Evolutionary conservation across 108 stramenopile species (phyloP), one percentile per base, ranked within the genome.

Genomic region (Epithemia pelagica): DNA sequence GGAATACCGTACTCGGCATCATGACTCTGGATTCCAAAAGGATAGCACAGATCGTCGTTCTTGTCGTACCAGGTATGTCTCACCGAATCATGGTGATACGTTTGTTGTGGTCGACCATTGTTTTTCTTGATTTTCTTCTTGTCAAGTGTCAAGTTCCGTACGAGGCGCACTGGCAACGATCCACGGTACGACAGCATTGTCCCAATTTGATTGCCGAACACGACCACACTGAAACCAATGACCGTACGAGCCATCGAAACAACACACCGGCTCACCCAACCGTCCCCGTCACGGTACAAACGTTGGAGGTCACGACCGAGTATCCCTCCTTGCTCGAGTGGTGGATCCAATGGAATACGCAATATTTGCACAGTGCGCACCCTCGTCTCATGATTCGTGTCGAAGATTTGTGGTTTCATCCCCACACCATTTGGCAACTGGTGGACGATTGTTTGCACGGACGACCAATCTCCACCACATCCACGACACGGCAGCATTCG

Each of bases 341-440:
- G 37, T 46, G 37, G 37, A 10, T 5, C 10, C 10, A 46, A 46
- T 46, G 37, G 37, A 46, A 46, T 15, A 5, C 10, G 37, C 10
- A 5, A 15, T 46, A 46, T 46, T 46, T 10, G 10, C 37, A 46
- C 37, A 46, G 15, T 46, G 68, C 71, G 21, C 84, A 86, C 70
- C 89, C 89, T 8, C 69, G 82, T 29, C 25, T 88, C 31, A 77
- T 91, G 64, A 78, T 91, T 0, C 79, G 93, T 10, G 87, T 82
- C 63, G 90, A 91, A 67, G 90, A 91, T 64, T 70, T 91, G 31
- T 32, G 89, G 37, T 95, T 86, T 66, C 79, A 81, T 61, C 76
- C 85, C 20, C 75, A 83, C 53, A 73, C 86, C 32, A 66, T 74
- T 2, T 23, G 32, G 32, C 20, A 1, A 21, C 32, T 32, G 1